Conservation (phyloP, 805 yeast genomes). For the Hyphopichia homilentoma region DNA sequence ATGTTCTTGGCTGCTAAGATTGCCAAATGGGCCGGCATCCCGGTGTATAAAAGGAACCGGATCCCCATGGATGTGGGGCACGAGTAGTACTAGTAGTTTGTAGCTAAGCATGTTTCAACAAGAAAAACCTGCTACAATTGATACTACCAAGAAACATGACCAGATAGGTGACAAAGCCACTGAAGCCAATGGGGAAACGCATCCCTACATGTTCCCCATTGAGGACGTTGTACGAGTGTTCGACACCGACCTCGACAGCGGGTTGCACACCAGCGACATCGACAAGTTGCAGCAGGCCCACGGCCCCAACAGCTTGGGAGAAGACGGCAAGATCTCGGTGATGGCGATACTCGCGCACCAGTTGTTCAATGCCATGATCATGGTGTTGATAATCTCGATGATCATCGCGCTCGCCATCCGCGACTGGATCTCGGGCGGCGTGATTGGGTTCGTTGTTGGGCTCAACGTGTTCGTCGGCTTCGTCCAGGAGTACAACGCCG, state of each 20-base stretch:
- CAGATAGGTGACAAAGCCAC: no score
- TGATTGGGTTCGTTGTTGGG: conserved; percentile 42
- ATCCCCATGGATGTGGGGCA: no score
- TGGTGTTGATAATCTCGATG: conserved; percentile 35
- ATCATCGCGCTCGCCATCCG: conserved; percentile 33
- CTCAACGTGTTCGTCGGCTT: conserved; percentile 49
- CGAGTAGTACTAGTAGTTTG: no score
- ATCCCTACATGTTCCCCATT: conserved; percentile 30
- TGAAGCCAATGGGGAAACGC: conserved; percentile 1
- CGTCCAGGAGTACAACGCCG: conserved; percentile 48
- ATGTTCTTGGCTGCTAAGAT: no score
- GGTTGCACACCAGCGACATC: conserved; percentile 33
- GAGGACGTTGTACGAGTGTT: conserved; percentile 34
- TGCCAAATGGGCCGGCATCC: no score
- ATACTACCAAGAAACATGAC: no score
- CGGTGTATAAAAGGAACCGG: no score
- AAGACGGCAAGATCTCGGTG: conserved; percentile 24
- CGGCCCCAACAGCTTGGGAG: conserved; percentile 29
- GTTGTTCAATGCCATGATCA: conserved; percentile 37
- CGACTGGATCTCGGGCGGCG: conserved; percentile 42
- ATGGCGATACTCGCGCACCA: conserved; percentile 32
- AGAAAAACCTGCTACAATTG: no score
- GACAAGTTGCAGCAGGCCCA: no score
- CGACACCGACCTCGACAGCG: conserved; percentile 43
- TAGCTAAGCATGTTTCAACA: no score